These are phyloP conservation scores for Amanita pseudoporphyria DNA, from an alignment of 768 basidiomycete genomes.

Conservation along the genomic window DNA sequence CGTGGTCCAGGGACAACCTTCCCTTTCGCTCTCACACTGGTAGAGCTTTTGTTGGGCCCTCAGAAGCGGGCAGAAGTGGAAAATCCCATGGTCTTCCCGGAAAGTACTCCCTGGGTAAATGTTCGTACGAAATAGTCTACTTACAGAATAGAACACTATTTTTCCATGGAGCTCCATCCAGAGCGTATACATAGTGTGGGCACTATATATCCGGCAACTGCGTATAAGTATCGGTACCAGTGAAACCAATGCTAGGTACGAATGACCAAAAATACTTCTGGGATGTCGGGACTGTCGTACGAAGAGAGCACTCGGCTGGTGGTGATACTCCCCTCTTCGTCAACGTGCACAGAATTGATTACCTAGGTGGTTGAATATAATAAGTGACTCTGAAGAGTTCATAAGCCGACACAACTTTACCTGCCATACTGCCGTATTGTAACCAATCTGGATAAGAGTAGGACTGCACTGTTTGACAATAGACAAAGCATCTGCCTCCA, in stretches of 20 bases:
- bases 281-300: constrained; percentile 58
- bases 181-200: too few species aligned
- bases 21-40: constrained; percentile 68
- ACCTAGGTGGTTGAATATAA: constrained; percentile 27
- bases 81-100: constrained; percentile 66
- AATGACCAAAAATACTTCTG: constrained; percentile 65
- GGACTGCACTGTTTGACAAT: constrained; percentile 42
- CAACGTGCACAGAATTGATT: constrained; percentile 24
- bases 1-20: constrained; percentile 75
- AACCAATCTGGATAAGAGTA: constrained; percentile 53
- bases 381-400: not conserved
- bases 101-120: constrained; percentile 28
- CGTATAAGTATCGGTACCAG: too few species aligned
- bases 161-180: too few species aligned
- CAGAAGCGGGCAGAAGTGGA: constrained; percentile 52
- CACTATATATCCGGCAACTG: too few species aligned
- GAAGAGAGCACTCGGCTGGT: constrained; percentile 30
- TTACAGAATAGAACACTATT: too few species aligned
- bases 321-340: constrained; percentile 28
- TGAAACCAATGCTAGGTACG: constrained; percentile 36
- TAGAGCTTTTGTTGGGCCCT: constrained; percentile 58
- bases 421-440: constrained; percentile 62
- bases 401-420: constrained; percentile 24
- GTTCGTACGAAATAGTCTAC: not conserved
- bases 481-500: constrained; percentile 25